Evolutionary conservation across 805 yeast genomes (phyloP), one percentile per base, ranked within the genome.

Genomic region (Isabelozyma pseudorhagii): DNA sequence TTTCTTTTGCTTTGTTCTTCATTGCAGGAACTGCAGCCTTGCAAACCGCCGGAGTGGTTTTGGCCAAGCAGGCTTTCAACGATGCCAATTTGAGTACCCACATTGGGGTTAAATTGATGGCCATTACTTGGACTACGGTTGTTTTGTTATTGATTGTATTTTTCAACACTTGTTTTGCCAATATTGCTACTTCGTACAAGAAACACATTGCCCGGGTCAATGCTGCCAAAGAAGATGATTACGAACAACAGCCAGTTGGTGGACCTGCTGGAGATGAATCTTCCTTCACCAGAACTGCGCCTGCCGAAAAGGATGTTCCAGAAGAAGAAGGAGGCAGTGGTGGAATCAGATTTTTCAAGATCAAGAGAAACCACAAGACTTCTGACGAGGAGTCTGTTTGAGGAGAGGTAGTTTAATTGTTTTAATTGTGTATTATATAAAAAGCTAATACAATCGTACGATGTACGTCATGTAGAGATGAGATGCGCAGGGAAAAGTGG

Each of bases 321-420:
- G 70, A 65, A 55, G 64, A 62, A 50, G 70, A 74, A 49, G 80
- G 78, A 50, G 74, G 78, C 53, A 58, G 64, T 42, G 77, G 78
- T 38, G 92, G 92, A 44, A 85, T 87, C 60, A 83, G 88, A 68
- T 87, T 86, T 69, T 87, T 86, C 77, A 85, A 84, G 60, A 84
- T 87, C 53, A 84, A 85, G 71, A 83, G 78, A 69, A 71, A 72
- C 62, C 69, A 68, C 51, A 74, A 73, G 64, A 61, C 64, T 38
- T 61, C 71, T 38, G 79, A 74, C 50, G 78, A 72, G 44, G 78
- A 74, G 58, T 70, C 76, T 53, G 76, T 72, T 50, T 74, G 68
- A 56, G 11, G 36, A 2, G n/a, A 4, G 14, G 5, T 17, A 8
- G 18, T 38, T 38, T 38, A 38, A 38, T 38, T 38, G 40, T n/a